Conservation (phyloP, 2,329 filamentous ascomycete species). For the Trichoderma harzianum region DNA sequence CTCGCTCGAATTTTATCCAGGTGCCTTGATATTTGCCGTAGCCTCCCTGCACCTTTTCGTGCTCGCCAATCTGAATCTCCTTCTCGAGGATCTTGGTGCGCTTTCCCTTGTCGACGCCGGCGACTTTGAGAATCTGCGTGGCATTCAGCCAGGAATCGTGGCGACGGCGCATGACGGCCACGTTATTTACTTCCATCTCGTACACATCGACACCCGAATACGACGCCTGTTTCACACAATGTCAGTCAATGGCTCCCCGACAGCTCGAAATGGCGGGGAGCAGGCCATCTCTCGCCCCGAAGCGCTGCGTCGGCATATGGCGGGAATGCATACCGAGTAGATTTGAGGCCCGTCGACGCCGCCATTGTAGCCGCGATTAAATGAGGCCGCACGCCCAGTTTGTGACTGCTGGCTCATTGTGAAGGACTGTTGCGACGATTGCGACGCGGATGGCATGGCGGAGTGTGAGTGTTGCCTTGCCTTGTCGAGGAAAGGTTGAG, state of each 20-base stretch:
- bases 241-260: constrained; percentile 24
- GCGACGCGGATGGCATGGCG: constrained; percentile 43
- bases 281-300: constrained; percentile 16
- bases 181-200: constrained; percentile 93
- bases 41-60: constrained; percentile 97
- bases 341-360: constrained; percentile 51
- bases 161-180: constrained; percentile 93
- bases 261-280: constrained; percentile 1
- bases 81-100: constrained; percentile 97
- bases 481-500: neutral
- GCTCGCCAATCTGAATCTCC: constrained; percentile 91
- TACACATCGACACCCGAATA: constrained; percentile 97
- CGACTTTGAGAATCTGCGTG: constrained; percentile 96
- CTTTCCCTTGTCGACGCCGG: constrained; percentile 95
- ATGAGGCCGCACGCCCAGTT: constrained; percentile 36
- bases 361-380: constrained; percentile 34
- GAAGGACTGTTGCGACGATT: constrained; percentile 56
- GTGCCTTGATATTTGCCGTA: constrained; percentile 99
- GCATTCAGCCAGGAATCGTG: constrained; percentile 97
- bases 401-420: constrained; percentile 55
- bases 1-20: constrained; percentile 93
- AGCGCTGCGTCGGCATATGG: neutral
- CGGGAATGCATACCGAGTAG: constrained; percentile 52
- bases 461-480: neutral
- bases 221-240: constrained; percentile 56